Base-by-base conservation (phyloP, 2,329 filamentous ascomycete species). In the Hypoxylon sp. region DNA sequence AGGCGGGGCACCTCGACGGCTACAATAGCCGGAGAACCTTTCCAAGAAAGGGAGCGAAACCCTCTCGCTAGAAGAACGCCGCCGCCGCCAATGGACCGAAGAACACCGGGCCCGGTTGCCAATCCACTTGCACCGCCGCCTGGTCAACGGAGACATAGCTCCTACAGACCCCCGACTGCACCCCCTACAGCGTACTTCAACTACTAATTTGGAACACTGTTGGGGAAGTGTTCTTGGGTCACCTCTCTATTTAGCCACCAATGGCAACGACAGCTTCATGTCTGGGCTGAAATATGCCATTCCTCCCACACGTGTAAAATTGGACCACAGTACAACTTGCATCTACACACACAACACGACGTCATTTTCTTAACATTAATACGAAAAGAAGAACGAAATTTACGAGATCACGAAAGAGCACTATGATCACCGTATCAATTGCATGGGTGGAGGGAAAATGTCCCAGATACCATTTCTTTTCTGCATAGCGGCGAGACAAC, bases 51-150 rank as follows among this genome's bases (percentile, higher is more conserved):
- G 64, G 77, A 80, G 51, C 70, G 72, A 26, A 67, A 68, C 24
- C 68, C 60, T 48, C 67, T 74, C 14, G 59, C 72, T 6, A 76
- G 78, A 55, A 78, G 80, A 53, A 80, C 79, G 39, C 81, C 81
- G 19, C 80, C 82, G 9, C 80, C 82, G 35, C 74, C 78, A 11
- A 74, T 79, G 48, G 80, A 80, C 37, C 76, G 82, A 67, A 80
- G 82, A 70, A 83, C 81, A 3, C 81, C 81, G 3, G 81, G 70
- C 48, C 71, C 75, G 26, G 76, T 73, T 59, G 69, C 51, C 26
- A 77, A 77, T 31, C 75, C 75, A 35, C 73, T 78, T 50, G 73
- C 74, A 46, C 75, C 74, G 9, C 64, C 68, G 29, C 59, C 63
- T 19, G 54, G 65, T 29, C 62, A 70, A 64, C 72, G 74, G 65